Evolutionary conservation across 2,329 filamentous ascomycete species (phyloP).

Genomic region (Neonectria ditissima): DNA sequence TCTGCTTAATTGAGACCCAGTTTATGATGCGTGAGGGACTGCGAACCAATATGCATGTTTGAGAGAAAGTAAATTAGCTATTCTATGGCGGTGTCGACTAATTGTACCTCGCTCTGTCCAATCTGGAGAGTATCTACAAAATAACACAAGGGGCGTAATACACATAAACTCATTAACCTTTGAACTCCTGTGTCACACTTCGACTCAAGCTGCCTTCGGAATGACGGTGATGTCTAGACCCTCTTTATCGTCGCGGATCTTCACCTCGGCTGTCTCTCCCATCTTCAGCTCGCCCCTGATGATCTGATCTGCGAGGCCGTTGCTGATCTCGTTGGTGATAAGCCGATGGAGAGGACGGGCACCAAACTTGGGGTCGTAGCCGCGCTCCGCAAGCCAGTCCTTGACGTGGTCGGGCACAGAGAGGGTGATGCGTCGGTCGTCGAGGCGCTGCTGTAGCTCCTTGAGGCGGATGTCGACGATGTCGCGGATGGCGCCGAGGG

Average conservation of each 20-base stretch:
- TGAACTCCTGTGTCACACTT: constrained; percentile 2
- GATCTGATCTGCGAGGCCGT: constrained; percentile 89
- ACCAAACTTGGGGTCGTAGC: constrained; percentile 92
- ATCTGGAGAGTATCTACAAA: constrained; percentile 19
- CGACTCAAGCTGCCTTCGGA: constrained; percentile 32
- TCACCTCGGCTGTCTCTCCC: constrained; percentile 79
- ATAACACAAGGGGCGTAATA: constrained; percentile 34
- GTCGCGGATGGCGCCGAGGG: constrained; percentile 81
- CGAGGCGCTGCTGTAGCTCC: constrained; percentile 85
- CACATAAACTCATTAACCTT: constrained; percentile 40
- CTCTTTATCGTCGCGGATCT: constrained; percentile 71
- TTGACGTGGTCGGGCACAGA: constrained; percentile 78
- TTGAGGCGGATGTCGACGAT: constrained; percentile 93
- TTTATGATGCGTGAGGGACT: background rate
- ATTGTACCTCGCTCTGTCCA: constrained; percentile 10
- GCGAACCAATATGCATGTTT: background rate
- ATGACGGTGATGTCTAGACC: constrained; percentile 64
- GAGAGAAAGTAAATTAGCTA: constrained; percentile 10
- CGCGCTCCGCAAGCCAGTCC: constrained; percentile 87
- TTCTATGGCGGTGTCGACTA: constrained; percentile 24
- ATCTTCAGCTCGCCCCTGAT: constrained; percentile 85
- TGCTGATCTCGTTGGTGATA: constrained; percentile 90
- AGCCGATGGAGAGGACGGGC: constrained; percentile 91
- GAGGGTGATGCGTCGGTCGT: constrained; percentile 86
- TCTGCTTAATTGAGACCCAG: background rate